Base-by-base conservation (phyloP, 176 grass and related monocot genomes). In the Avena sativa region DNA sequence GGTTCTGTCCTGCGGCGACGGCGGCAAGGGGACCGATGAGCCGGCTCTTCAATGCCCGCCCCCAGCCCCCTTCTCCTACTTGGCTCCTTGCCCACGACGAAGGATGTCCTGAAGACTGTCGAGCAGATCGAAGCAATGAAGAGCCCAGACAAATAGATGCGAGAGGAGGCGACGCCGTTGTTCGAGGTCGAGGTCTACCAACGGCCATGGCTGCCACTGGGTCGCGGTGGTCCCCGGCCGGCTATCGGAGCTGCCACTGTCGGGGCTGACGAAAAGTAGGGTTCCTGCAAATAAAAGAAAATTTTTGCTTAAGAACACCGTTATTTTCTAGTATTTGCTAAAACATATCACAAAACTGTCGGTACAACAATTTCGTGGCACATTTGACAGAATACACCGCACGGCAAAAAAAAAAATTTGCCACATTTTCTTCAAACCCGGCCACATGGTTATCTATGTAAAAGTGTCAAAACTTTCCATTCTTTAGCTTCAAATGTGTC, bases 101-200 rank as follows among this genome's bases (percentile, higher is more conserved):
- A 46, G 43, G 43, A 57, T 15, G 16, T 56, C 58, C 4, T 56
- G 53, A 16, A 56, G 15, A 56, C 53, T 1, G 5, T 56, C 53
- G 16, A 19, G 53, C 16, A 19, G 16, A 56, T 56, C 53, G 74
- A 81, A 44, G 43, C 43, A 46, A 46, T 8, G 36, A 46, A 52
- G 11, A 12, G 50, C 72, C 76, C 36, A 61, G 20, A 80, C 95
- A 5, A 5, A 88, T 78, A 53, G 85, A 88, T 5, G 20, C 86
- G 4, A 76, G 55, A 23, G 86, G 90, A 23, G 52, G 79, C n/a
- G 74, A 8, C 79, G 79, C 4, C 70, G 73, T 2, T 64, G 83
- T 8, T 50, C 55, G 7, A 59, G 79, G 13, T 23, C 7, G 58
- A 61, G 58, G n/a, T 20, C 58, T 61, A 62, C 52, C 53, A 78